Evolutionary conservation across 2,329 filamentous ascomycete species (phyloP), one percentile per base, ranked within the genome.

Genomic region (Cercospora sp.): DNA sequence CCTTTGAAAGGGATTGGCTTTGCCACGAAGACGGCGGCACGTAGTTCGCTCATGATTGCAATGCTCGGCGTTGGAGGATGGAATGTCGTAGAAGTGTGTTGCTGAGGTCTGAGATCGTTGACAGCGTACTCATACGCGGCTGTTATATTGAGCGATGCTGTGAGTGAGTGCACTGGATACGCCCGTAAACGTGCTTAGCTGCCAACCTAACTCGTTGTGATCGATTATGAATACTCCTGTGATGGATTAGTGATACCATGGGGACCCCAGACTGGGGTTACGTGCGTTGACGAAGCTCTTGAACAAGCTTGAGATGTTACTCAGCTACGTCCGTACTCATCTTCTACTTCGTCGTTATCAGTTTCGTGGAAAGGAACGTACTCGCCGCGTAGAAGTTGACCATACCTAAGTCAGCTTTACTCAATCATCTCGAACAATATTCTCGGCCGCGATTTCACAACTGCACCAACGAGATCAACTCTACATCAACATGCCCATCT

Each of bases 21-120:
- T 13, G 66, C 61, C 32, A 67, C 49, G 57, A 60, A 67, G 51
- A 67, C 37, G 21, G 34, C 60, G n/a, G 66, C 66, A 13, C 61
- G 66, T 13, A 67, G 40, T 26, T 49, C 45, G 21, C 21, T 49
- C 45, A 49, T 49, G 45, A 6, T 49, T 49, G n/a, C 18, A 49
- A 10, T 5, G 4, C 18, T 21, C 18, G 9, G 10, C 8, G 45
- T 21, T 49, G 45, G 8, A 49, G 2, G 18, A 49, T 9, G 6
- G 7, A 7, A n/a, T 43, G 6, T n/a, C 16, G 37, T 43, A 7
- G 2, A 9, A 43, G 16, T 43, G 16, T 43, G 16, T n/a, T 43
- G 37, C 6, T 43, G 37, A 43, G 37, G 37, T 43, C 37, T 43
- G 37, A 40, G 37, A 40, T 40, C 37, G 13, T 40, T 16, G 13